These are phyloP conservation scores for Huntiella moniliformis DNA, from an alignment of 2,329 filamentous ascomycete genomes.

Conservation along the genomic window DNA sequence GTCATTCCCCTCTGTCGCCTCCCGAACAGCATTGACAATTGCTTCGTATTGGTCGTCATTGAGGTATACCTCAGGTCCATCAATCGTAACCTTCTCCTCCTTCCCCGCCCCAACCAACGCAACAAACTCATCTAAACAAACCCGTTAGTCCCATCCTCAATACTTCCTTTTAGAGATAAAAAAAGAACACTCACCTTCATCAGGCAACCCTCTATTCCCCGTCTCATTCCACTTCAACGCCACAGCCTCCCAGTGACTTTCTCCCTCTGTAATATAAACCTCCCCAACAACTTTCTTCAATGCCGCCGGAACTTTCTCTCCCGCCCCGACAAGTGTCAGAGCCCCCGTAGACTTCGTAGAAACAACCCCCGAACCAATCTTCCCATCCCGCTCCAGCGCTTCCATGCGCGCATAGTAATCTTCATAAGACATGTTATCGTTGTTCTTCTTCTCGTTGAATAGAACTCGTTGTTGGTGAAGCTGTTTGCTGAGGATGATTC, in stretches of 20 bases:
- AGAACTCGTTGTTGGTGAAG: not conserved
- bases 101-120: conserved; percentile 37
- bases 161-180: not conserved
- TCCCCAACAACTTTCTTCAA: conserved; percentile 32
- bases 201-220: conserved; percentile 32
- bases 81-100: conserved; percentile 41
- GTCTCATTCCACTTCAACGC: conserved; percentile 40
- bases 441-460: not conserved
- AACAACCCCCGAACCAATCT: not conserved
- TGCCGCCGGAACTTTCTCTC: conserved; percentile 39
- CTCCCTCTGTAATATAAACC: conserved; percentile 52
- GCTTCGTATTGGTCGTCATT: conserved; percentile 47
- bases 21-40: conserved; percentile 48
- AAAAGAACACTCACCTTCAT: conserved; percentile 34
- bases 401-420: conserved; percentile 5
- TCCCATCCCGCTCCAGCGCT: not conserved
- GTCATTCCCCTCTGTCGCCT: conserved; percentile 43
- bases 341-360: not conserved
- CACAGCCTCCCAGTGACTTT: conserved; percentile 70
- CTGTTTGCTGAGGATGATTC: no score
- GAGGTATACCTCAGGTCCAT: conserved; percentile 57
- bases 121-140: conserved; percentile 44
- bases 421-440: not conserved
- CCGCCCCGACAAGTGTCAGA: conserved; percentile 34
- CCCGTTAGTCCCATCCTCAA: not conserved